Evolutionary conservation across 768 basidiomycete species (phyloP).

Genomic region (Termitomyces sp.): DNA sequence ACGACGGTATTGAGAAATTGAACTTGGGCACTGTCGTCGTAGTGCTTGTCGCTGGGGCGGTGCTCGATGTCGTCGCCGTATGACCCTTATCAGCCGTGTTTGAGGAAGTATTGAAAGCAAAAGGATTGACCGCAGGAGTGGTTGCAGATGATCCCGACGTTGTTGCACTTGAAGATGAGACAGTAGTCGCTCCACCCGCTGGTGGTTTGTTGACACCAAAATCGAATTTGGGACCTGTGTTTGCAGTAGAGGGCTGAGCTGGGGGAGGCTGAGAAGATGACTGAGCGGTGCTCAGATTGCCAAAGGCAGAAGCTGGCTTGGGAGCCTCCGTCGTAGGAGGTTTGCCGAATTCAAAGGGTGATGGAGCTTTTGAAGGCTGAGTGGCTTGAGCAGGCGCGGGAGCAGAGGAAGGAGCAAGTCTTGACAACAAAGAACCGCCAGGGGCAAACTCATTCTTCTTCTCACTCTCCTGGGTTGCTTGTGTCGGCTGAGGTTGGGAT

Average conservation of each 20-base stretch:
- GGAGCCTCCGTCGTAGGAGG: slow-evolving; percentile 15
- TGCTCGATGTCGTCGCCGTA: background rate
- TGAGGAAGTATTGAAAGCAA: slow-evolving; percentile 18
- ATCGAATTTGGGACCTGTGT: slow-evolving; percentile 31
- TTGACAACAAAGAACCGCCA: slow-evolving; percentile 19
- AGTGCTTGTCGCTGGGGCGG: background rate
- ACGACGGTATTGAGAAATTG: slow-evolving; percentile 10
- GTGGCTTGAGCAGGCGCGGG: slow-evolving; percentile 10
- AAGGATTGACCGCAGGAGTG: slow-evolving; percentile 19
- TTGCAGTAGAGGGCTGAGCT: slow-evolving; percentile 17
- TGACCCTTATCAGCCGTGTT: slow-evolving; percentile 10
- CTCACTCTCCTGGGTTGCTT: slow-evolving; percentile 6
- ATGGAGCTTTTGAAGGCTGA: slow-evolving; percentile 6
- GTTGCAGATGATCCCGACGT: slow-evolving; percentile 16
- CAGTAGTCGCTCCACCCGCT: slow-evolving; percentile 6
- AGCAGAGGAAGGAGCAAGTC: slow-evolving; percentile 12
- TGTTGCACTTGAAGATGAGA: slow-evolving; percentile 17
- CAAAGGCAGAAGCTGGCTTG: slow-evolving; percentile 20
- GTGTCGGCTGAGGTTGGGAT: slow-evolving; percentile 6
- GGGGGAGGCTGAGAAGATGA: slow-evolving; percentile 16
- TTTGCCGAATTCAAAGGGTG: slow-evolving; percentile 17
- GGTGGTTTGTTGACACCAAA: slow-evolving; percentile 26
- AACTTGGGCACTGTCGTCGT: slow-evolving; percentile 12
- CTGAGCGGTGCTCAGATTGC: slow-evolving; percentile 11
- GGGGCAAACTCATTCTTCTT: slow-evolving; percentile 9